Evolutionary conservation across 225 moss, liverwort and hornwort species (phyloP).

Genomic region (Marchantia polymorpha): DNA sequence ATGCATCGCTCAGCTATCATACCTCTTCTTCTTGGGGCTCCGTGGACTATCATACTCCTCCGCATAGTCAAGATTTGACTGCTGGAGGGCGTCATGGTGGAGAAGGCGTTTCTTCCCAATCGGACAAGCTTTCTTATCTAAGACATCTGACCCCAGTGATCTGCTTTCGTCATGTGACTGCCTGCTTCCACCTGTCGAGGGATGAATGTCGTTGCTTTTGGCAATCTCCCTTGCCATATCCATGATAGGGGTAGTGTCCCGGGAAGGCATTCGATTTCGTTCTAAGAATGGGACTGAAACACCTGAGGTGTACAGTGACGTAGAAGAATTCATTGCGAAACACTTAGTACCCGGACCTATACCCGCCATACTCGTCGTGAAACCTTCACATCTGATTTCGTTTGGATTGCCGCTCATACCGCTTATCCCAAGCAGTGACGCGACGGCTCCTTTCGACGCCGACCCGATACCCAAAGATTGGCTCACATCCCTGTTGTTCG

Average conservation of each 20-base stretch:
- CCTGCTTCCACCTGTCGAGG: conserved; percentile 26
- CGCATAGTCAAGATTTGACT: conserved; percentile 46
- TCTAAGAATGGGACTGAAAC: conserved; percentile 53
- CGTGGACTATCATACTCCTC: conserved; percentile 75
- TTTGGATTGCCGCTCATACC: conserved; percentile 38
- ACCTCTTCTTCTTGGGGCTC: conserved; percentile 69
- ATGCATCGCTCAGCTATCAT: not conserved
- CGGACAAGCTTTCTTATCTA: conserved; percentile 34
- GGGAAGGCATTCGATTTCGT: conserved; percentile 35
- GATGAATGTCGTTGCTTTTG: conserved; percentile 16
- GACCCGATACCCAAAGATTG: conserved; percentile 41
- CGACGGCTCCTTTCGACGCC: conserved; percentile 58
- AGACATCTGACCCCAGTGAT: conserved; percentile 8
- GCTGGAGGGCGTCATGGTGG: conserved; percentile 52
- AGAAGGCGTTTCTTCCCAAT: conserved; percentile 52
- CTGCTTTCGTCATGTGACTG: conserved; percentile 33
- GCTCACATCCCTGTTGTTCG: conserved; percentile 49
- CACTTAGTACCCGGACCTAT: conserved; percentile 33
- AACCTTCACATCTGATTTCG: conserved; percentile 39
- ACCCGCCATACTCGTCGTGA: conserved; percentile 26
- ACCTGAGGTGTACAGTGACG: conserved; percentile 28
- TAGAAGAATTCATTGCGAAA: conserved; percentile 35
- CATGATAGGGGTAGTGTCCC: conserved; percentile 21
- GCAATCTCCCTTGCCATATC: conserved; percentile 15
- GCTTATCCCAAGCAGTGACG: conserved; percentile 62